phyloP scores from a whole-genome alignment of 257 asterid species.

The Ophiorrhiza pumila region DNA sequence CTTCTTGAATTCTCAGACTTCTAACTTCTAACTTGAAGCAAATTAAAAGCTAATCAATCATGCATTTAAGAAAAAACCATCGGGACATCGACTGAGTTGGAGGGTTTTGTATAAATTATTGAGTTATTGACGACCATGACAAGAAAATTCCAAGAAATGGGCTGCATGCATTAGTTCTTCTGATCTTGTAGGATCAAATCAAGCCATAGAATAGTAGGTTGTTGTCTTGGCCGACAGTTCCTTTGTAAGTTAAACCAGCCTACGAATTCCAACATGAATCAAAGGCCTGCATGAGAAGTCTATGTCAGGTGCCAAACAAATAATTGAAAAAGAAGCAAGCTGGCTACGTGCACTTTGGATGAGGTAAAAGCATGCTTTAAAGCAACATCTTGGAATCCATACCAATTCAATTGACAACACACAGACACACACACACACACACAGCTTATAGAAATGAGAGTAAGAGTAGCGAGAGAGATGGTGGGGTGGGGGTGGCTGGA shows the following conservation, averaged over 20 bases:
- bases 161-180: not conserved
- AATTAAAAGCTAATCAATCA: too few species aligned
- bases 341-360: not conserved
- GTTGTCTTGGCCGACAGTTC: too few species aligned
- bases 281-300: conserved; percentile 21
- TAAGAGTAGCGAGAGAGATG: too few species aligned
- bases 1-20: too few species aligned
- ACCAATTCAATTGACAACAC: conserved; percentile 1
- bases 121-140: not conserved
- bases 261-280: conserved; percentile 1
- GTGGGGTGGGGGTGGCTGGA: not conserved
- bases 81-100: too few species aligned
- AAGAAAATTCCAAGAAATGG: not conserved
- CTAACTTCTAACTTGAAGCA: too few species aligned
- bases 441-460: not conserved
- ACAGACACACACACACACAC: not conserved
- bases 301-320: not conserved
- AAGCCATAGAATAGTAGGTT: not conserved
- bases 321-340: not conserved
- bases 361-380: not conserved
- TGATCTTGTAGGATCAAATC: not conserved
- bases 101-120: too few species aligned
- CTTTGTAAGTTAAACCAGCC: not conserved
- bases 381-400: not conserved
- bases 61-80: too few species aligned